Conservation (phyloP, 257 asterid species). For the Solanum chmielewskii region DNA sequence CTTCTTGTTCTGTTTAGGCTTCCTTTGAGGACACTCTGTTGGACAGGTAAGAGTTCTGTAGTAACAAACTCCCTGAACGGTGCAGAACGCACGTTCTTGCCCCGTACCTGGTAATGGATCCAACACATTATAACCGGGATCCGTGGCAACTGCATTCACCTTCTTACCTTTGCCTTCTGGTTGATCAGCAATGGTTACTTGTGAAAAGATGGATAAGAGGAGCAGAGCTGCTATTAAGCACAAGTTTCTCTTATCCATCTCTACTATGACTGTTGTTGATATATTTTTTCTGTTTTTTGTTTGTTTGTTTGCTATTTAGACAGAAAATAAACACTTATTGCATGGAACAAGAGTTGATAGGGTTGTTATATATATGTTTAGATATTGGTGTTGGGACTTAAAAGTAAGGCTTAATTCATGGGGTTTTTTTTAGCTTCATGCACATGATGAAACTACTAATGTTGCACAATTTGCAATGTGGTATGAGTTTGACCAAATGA, state of each 20-base stretch:
- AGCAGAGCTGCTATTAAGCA: slow-evolving; percentile 13
- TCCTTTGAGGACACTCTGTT: slow-evolving; percentile 35
- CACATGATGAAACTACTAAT: background rate
- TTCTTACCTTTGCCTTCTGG: slow-evolving; percentile 23
- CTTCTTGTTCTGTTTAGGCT: slow-evolving; percentile 50
- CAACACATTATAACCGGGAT: slow-evolving; percentile 21
- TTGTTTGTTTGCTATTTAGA: background rate
- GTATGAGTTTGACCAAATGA: background rate
- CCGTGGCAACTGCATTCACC: slow-evolving; percentile 16
- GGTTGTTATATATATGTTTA: slow-evolving; percentile 7
- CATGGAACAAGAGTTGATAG: background rate
- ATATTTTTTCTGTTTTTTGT: background rate
- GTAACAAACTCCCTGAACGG: slow-evolving; percentile 27
- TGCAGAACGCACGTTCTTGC: slow-evolving; percentile 38
- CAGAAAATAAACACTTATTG: background rate
- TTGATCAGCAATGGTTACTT: slow-evolving; percentile 21
- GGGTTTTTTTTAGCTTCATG: slow-evolving; percentile 5
- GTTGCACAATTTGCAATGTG: background rate
- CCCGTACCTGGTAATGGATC: slow-evolving; percentile 22
- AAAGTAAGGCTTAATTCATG: slow-evolving; percentile 22
- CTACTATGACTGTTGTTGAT: background rate
- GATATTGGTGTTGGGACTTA: background rate
- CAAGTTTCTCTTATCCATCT: slow-evolving; percentile 33
- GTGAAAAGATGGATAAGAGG: slow-evolving; percentile 25
- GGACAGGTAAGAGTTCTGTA: slow-evolving; percentile 45